Base-by-base conservation (phyloP, 441 rosid genomes). In the Biscutella laevigata region DNA sequence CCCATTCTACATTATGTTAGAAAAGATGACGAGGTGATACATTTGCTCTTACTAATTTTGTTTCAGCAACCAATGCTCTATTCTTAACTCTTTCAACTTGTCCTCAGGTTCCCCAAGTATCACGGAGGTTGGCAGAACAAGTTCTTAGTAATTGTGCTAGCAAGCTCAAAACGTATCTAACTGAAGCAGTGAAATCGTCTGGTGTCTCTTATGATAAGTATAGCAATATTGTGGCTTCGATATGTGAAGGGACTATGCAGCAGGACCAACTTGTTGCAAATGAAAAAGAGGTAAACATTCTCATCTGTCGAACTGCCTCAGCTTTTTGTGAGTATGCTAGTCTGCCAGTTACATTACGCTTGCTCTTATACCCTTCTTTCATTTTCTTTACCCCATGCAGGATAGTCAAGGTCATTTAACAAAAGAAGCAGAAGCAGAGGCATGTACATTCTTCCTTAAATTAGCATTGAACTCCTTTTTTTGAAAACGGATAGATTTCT, bases 121-220 rank as follows among this genome's bases (percentile, higher is more conserved):
- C 95, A 63, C 77, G 64, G 71, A 78, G 56, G 70, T 72, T 94
- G 64, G 97, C 69, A 15, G 95, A 94, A 77, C 71, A 57, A 57
- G 98, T 94, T 42, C 86, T 94, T 34, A 72, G 68, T 60, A 77
- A 50, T 37, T 88, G 80, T 79, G 90, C 88, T 11, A 41, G 53
- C 53, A 87, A 85, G 74, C 75, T 94, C 53, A 88, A 74, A 67
- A 83, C 84, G 9, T 84, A 70, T 75, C 68, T 94, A 66, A 62
- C 61, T 13, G 74, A 71, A 64, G 95, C 90, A 44, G 76, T 88
- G 59, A 73, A 72, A 53, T 73, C 82, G 3, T 70, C 68, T 55
- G 81, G 79, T 17, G 57, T 75, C 53, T 71, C 86, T 28, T 32
- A 70, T 13, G 79, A 77, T 55, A 86, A 81, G 66, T 94, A 83